Conservation (phyloP, 768 basidiomycete species). For the Collybiopsis luxurians region DNA sequence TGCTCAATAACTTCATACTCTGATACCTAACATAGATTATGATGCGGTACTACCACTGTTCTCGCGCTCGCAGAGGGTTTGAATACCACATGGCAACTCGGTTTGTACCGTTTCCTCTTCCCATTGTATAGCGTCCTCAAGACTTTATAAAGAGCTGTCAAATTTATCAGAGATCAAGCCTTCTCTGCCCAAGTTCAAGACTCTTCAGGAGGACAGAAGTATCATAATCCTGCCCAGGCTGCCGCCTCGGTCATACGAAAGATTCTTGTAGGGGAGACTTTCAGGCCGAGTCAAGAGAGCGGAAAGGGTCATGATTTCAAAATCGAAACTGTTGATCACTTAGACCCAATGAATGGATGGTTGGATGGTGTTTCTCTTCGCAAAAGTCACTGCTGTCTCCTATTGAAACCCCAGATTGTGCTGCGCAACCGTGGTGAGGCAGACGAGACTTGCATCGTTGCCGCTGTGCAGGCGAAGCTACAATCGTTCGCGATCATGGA, state of each 20-base stretch:
- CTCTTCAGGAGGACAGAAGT: slow-evolving; percentile 24
- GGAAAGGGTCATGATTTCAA: slow-evolving; percentile 22
- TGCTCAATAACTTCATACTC: neutral
- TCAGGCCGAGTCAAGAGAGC: slow-evolving; percentile 43
- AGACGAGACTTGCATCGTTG: slow-evolving; percentile 66
- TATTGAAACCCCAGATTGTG: slow-evolving; percentile 89
- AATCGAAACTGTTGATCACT: slow-evolving; percentile 27
- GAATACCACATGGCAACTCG: slow-evolving; percentile 89
- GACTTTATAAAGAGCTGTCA: slow-evolving; percentile 58
- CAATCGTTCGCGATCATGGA: slow-evolving; percentile 84
- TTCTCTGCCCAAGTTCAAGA: slow-evolving; percentile 11
- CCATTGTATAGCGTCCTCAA: neutral
- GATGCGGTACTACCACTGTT: slow-evolving; percentile 86
- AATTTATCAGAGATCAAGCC: slow-evolving; percentile 85
- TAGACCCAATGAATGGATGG: slow-evolving; percentile 71
- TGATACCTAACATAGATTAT: slow-evolving; percentile 54
- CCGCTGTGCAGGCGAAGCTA: slow-evolving; percentile 78
- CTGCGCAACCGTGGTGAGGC: slow-evolving; percentile 55
- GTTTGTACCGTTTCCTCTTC: slow-evolving; percentile 36
- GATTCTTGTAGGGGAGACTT: slow-evolving; percentile 55
- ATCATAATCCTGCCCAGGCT: slow-evolving; percentile 52
- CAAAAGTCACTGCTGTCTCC: slow-evolving; percentile 78
- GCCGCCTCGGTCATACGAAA: slow-evolving; percentile 66
- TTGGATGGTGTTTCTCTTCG: slow-evolving; percentile 63
- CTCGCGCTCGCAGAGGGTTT: slow-evolving; percentile 67